Evolutionary conservation across 2,329 filamentous ascomycete genomes (phyloP), one percentile per base, ranked within the genome.

Genomic region (Colletotrichum lindemuthianum): DNA sequence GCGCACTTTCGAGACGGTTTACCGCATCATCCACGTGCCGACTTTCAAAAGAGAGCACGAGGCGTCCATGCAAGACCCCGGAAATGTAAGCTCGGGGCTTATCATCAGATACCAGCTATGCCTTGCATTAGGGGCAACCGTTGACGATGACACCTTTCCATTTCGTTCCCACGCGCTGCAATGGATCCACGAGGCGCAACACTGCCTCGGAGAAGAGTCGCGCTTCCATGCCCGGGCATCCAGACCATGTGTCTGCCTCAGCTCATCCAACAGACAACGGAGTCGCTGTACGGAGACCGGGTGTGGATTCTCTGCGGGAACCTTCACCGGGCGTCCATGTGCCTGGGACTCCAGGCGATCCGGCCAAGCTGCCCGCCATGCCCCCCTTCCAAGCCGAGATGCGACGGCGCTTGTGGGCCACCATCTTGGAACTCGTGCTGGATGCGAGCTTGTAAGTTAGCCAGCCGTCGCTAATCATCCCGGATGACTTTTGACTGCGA

Each of bases 401-500:
- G 41, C 69, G 75, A 8, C 67, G 75, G 24, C 68, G 75, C 12
- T 67, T 78, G 8, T 78, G 76, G 76, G 68, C 70, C 8, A 71
- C 69, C 3, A 53, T 69, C 8, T 16, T 69, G n/a, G 67, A 69
- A 44, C 36, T 69, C 8, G 55, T 50, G 2, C 60, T 67, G 6
- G 34, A 40, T 1, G 33, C 54, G 13, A 40, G 44, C 9, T 9
- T 57, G 6, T 34, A 49, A 6, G 24, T 34, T 8, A 43, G 54
- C 8, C 40, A 45, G 9, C 16, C 80, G 2, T 81, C 84, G 2
- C 72, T 85, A 6, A 73, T 86, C 9, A 76, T 78, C 0, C 59
- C 71, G 0, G 71, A 79, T 7, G 81, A 85, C 55, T 86, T 86
- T 81, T 59, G 85, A 88, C 63, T 82, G 83, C 1, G 74, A 73